Evolutionary conservation across 1,284 basidiomycete genomes (phyloP), one percentile per base, ranked within the genome.

Genomic region (Sanghuangporus weigelae): DNA sequence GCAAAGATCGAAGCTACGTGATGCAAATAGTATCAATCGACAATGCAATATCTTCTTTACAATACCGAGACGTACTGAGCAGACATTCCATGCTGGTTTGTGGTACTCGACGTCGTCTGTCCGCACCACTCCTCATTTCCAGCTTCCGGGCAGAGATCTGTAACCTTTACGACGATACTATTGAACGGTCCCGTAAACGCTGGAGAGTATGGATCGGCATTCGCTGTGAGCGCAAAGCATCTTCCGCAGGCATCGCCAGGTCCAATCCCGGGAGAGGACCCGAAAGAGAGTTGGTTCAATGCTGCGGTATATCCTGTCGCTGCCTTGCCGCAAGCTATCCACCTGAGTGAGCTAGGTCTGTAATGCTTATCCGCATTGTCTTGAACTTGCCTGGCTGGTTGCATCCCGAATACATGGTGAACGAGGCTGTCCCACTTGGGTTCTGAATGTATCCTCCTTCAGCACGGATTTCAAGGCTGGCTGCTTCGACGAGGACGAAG

Each of bases 171-270:
- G 40, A 86, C 75, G 64, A 85, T 79, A 40, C 77, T 76, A 35
- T 81, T 68, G 74, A 84, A 84, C 12, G 83, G 82, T 4, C 83
- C 83, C 10, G 75, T 72, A 72, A 69, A 85, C 0, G 72, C 63
- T 0, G 83, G 81, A 26, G 81, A 81, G 73, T 74, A 85, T 11
- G 84, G 84, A 69, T 85, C 83, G 12, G 72, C 68, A 19, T 68
- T 76, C n/a, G 75, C 82, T 2, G 83, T 82, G 59, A 85, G 42
- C 12, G 77, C 73, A 69, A 84, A 85, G 75, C 84, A 84, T 53
- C 83, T 79, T 23, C 83, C 83, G 67, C 84, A 86, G 19, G 81
- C 84, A 71, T 85, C 84, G n/a, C 84, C 84, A 11, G 81, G 72
- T 16, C 83, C 83, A 0, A 74, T 46, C 0, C 82, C 82, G 11